Base-by-base conservation (phyloP, 371 early-diverging fungal species). In the Circinella minor region DNA sequence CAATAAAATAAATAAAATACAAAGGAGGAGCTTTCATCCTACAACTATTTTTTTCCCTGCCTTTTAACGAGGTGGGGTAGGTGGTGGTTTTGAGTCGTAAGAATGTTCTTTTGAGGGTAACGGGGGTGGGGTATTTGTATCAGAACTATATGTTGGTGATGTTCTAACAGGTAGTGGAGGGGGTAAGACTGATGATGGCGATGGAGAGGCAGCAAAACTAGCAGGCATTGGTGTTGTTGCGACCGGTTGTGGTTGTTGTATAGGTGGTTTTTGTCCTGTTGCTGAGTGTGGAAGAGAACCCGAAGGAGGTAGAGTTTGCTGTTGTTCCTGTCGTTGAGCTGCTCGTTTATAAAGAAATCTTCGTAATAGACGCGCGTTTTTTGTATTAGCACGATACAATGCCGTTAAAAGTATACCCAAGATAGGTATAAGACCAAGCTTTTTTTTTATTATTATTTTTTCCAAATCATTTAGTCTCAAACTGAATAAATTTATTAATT, bases 381-480 rank as follows among this genome's bases (percentile, higher is more conserved):
- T 84, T 36, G 75, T 78, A 39, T 84, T 80, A 0, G 84, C 84
- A 61, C 80, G 63, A 72, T 81, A 84, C 37, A 84, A 51, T 72
- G 77, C 75, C 66, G 80, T 75, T 37, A 84, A 55, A 0, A 81
- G 15, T 10, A 81, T 77, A 17, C 84, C 81, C 1, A 80, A 55
- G 60, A 80, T 71, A 18, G 84, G 81, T n/a, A 81, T 81, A 15
- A 84, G 36, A 4, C 81, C 84, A 55, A 84, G 70, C 84, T 83
- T 63, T 27, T 27, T 27, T 27, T 27, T n/a, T n/a, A n/a, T n/a
- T 27, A 27, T 27, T 27, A 27, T 27, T 27, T 27, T 27, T 27
- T 27, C 27, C 27, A 27, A 27, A 27, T 27, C 27, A 27, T 27
- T 27, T 27, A 27, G 27, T 27, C 27, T 27, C 27, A 27, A 27